Percentiles rank a stretch among this genome's conserved stretches.
Evolutionary conservation across 2,329 filamentous ascomycete genomes (phyloP).

Genomic region (Exophiala xenobiotica): DNA sequence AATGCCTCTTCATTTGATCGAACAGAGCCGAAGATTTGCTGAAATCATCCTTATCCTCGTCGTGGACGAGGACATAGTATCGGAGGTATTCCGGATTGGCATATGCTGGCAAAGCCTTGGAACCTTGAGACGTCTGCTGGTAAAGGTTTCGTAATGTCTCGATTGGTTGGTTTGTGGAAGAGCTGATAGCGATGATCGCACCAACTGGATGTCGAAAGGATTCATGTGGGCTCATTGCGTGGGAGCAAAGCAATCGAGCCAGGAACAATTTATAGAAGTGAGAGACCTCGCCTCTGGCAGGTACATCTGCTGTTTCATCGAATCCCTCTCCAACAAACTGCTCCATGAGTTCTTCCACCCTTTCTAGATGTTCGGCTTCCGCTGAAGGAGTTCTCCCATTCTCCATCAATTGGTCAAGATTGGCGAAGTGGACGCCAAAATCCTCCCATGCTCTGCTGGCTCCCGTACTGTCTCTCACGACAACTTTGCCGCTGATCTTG

Average conservation of each 20-base stretch:
- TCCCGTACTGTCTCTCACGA: conserved; percentile 85
- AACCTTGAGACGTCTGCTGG: conserved; percentile 75
- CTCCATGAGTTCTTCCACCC: conserved; percentile 31
- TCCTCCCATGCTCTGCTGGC: conserved; percentile 81
- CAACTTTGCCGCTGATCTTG: conserved; percentile 79
- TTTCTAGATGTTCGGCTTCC: conserved; percentile 18
- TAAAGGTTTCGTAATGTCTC: conserved; percentile 85
- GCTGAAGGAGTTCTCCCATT: conserved; percentile 10
- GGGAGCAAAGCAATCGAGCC: conserved; percentile 74
- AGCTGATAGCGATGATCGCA: conserved; percentile 92
- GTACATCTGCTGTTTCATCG: conserved; percentile 15
- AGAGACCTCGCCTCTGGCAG: conserved; percentile 50
- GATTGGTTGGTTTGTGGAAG: conserved; percentile 76
- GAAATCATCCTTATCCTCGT: conserved; percentile 94
- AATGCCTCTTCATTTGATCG: conserved; percentile 99
- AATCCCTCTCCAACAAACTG: conserved; percentile 25
- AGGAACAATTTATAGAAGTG: conserved; percentile 86
- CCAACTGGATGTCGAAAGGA: conserved; percentile 94
- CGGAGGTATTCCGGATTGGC: conserved; percentile 88
- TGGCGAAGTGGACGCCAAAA: conserved; percentile 82
- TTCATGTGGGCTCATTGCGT: conserved; percentile 79
- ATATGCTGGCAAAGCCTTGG: conserved; percentile 74
- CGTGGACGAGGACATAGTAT: conserved; percentile 95
- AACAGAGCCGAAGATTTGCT: conserved; percentile 84
- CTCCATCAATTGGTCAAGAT: conserved; percentile 53